phyloP scores from a whole-genome alignment of 2,329 filamentous ascomycete species.

The Arthrobotrys sinensis region DNA sequence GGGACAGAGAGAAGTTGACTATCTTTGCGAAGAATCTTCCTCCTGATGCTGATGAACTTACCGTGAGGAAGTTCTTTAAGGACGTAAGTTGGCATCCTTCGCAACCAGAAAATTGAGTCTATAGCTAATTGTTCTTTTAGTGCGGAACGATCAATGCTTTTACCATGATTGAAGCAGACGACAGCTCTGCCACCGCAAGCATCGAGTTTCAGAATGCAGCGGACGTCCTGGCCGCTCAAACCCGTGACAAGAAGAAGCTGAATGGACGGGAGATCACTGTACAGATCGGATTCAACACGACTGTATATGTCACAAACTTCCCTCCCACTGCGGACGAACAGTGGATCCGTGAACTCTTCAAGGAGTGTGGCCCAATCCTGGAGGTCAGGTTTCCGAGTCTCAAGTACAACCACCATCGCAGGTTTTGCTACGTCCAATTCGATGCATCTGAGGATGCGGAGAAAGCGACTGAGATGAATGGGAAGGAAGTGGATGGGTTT shows the following conservation, averaged over 20 bases:
- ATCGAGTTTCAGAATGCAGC: constrained; percentile 88
- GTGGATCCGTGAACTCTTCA: constrained; percentile 79
- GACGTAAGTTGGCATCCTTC: constrained; percentile 70
- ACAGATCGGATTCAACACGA: constrained; percentile 81
- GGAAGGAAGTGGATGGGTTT: constrained; percentile 77
- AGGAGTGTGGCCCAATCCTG: constrained; percentile 83
- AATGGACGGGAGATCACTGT: constrained; percentile 82
- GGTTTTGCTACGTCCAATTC: constrained; percentile 98
- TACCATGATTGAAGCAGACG: constrained; percentile 77
- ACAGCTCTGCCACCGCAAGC: constrained; percentile 78
- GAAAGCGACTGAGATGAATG: constrained; percentile 81
- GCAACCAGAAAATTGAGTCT: neutral
- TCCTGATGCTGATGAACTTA: constrained; percentile 77
- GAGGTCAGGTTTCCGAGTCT: constrained; percentile 91
- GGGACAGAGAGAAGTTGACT: constrained; percentile 88
- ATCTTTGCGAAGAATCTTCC: constrained; percentile 86
- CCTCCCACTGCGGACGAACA: constrained; percentile 81
- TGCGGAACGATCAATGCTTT: constrained; percentile 88
- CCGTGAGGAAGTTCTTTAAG: constrained; percentile 89
- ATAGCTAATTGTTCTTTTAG: constrained; percentile 59
- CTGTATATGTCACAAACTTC: constrained; percentile 92
- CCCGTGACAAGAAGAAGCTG: constrained; percentile 85
- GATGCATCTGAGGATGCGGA: constrained; percentile 77
- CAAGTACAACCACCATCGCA: constrained; percentile 87
- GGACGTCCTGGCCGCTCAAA: constrained; percentile 84